Evolutionary conservation across 345 rosid genomes (phyloP), one percentile per base, ranked within the genome.

Genomic region (Corymbia maculata): DNA sequence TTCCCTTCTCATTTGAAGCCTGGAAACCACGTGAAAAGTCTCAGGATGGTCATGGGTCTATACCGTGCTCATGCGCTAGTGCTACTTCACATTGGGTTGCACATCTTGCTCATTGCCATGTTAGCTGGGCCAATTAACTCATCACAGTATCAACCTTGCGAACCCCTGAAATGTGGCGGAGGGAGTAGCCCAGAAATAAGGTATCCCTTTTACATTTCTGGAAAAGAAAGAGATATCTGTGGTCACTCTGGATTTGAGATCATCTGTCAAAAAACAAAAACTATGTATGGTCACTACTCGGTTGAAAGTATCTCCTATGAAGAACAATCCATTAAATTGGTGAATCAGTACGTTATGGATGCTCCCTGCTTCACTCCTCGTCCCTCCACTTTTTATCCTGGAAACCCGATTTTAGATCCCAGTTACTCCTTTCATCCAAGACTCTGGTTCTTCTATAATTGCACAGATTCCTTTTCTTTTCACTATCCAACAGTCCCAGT

Each of bases 361-460:
- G 44, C 86, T n/a, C 7, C 36, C 86, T 85, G 44, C 57, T 51
- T 85, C 57, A 16, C 13, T 68, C 80, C 80, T 68, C 80, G 80
- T 68, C 80, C 45, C 80, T 16, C 0, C 80, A 32, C 45, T 68
- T 68, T 68, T 45, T 0, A 68, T 32, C 24, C 22, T 45, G 0
- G 32, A 21, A 32, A 68, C 80, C 80, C 80, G 0, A 0, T 68
- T 68, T 68, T 68, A 16, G 80, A 0, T 32, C 45, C 8, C 45
- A 32, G 45, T 42, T 68, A 16, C 79, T 68, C 80, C 80, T 68
- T 32, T 32, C 80, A 32, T 32, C 80, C 80, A 68, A 68, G 80
- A 32, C 80, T 68, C 45, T 0, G 45, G 80, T 68, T 68, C 80
- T 68, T 68, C 80, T 68, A 68, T 68, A 68, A 68, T 36, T 68